These are phyloP conservation scores for Torulaspora gathmanii DNA, from an alignment of 805 yeast genomes.

Conservation along the genomic window DNA sequence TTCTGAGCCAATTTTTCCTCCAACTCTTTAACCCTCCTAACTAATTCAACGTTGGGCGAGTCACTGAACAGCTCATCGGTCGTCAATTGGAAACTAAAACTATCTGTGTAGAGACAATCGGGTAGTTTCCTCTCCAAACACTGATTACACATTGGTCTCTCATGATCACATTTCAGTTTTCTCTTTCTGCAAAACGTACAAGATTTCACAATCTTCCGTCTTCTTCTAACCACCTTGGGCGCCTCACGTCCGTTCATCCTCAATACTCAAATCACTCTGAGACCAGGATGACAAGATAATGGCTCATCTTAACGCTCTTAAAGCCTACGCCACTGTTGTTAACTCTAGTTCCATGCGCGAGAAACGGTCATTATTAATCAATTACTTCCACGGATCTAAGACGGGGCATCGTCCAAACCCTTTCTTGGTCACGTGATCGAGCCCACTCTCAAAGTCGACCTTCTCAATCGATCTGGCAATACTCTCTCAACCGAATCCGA, in stretches of 20 bases:
- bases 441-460: too few relatives aligned
- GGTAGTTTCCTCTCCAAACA: conserved; percentile 37
- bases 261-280: not conserved
- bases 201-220: conserved; percentile 30
- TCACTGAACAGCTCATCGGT: conserved; percentile 23
- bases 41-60: conserved; percentile 25
- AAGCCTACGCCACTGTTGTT: too few relatives aligned
- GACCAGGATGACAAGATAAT: not conserved
- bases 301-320: not conserved
- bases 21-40: conserved; percentile 20
- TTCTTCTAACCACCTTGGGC: conserved; percentile 14
- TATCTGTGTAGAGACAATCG: conserved; percentile 27
- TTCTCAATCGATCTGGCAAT: too few relatives aligned
- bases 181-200: conserved; percentile 60
- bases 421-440: too few relatives aligned
- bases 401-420: too few relatives aligned
- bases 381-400: too few relatives aligned
- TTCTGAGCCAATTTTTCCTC: conserved; percentile 13
- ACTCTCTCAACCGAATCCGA: too few relatives aligned
- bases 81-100: conserved; percentile 19
- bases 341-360: too few relatives aligned
- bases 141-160: conserved; percentile 40
- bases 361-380: too few relatives aligned
- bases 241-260: conserved; percentile 1
- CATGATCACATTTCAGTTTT: conserved; percentile 61